These are phyloP conservation scores for Panicum miliaceum DNA, from an alignment of 176 grass and related monocot species.

Conservation along the genomic window DNA sequence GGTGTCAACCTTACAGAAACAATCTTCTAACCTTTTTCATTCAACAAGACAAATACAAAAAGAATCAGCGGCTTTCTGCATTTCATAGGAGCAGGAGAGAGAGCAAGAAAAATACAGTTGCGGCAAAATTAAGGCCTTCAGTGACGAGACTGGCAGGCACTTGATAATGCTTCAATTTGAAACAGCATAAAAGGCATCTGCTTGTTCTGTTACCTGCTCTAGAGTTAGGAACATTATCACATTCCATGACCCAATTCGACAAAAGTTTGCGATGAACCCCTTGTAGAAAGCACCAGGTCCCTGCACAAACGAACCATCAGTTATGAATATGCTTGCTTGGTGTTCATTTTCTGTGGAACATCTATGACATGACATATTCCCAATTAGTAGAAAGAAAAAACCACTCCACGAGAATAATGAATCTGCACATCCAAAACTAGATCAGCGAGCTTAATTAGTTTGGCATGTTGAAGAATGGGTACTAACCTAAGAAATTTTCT, in stretches of 20 bases:
- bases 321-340: conserved; percentile 13
- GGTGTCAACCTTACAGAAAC: conserved; percentile 28
- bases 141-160: background rate
- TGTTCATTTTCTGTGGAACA: conserved; percentile 11
- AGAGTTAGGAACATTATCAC: conserved; percentile 96
- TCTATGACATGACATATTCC: background rate
- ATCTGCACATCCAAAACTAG: conserved; percentile 6
- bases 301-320: conserved; percentile 42
- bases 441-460: background rate
- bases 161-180: background rate
- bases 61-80: background rate
- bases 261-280: conserved; percentile 87
- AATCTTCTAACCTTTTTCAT: conserved; percentile 53
- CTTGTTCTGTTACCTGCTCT: conserved; percentile 67
- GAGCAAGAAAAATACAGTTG: background rate
- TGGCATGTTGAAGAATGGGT: background rate
- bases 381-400: background rate
- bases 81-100: background rate
- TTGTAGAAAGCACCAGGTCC: conserved; percentile 84
- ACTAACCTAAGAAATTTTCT: conserved; percentile 17
- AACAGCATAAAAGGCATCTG: background rate
- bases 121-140: background rate
- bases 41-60: background rate
- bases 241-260: conserved; percentile 88
- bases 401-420: conserved; percentile 8